These are phyloP conservation scores for Rhodotorula sp. DNA, from an alignment of 1,284 basidiomycete genomes.

Conservation along the genomic window DNA sequence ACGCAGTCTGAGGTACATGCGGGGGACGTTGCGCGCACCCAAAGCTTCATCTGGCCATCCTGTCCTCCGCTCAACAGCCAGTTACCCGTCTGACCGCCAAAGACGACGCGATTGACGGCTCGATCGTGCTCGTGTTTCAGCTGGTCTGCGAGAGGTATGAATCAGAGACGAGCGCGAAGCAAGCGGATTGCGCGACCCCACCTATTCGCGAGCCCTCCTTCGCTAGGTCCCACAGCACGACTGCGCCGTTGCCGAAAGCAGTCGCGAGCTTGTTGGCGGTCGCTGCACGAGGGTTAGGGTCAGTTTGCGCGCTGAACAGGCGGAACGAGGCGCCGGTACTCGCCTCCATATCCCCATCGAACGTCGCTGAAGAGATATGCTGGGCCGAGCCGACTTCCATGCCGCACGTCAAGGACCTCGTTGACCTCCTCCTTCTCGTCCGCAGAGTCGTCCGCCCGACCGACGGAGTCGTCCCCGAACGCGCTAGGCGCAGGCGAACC, in stretches of 20 bases:
- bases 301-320: not conserved
- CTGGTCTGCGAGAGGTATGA: slow-evolving; percentile 18
- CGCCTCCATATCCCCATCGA: slow-evolving; percentile 38
- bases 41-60: slow-evolving; percentile 40
- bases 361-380: slow-evolving; percentile 34
- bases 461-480: slow-evolving; percentile 3
- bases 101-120: slow-evolving; percentile 37
- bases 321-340: not conserved
- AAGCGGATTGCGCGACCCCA: not conserved
- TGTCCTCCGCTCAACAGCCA: slow-evolving; percentile 40
- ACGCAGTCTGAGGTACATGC: not conserved
- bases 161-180: not conserved
- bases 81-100: slow-evolving; percentile 36
- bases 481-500: slow-evolving; percentile 19
- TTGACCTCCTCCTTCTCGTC: slow-evolving; percentile 14
- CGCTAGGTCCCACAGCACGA: slow-evolving; percentile 37
- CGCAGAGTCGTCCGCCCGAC: not conserved
- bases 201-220: slow-evolving; percentile 27
- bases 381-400: slow-evolving; percentile 26
- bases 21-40: slow-evolving; percentile 13
- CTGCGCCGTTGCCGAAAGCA: slow-evolving; percentile 36
- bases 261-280: slow-evolving; percentile 37
- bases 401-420: slow-evolving; percentile 30
- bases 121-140: slow-evolving; percentile 39
- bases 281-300: not conserved